Evolutionary conservation across 106 monocot species (phyloP).

Genomic region (Dendrobium huoshanense): DNA sequence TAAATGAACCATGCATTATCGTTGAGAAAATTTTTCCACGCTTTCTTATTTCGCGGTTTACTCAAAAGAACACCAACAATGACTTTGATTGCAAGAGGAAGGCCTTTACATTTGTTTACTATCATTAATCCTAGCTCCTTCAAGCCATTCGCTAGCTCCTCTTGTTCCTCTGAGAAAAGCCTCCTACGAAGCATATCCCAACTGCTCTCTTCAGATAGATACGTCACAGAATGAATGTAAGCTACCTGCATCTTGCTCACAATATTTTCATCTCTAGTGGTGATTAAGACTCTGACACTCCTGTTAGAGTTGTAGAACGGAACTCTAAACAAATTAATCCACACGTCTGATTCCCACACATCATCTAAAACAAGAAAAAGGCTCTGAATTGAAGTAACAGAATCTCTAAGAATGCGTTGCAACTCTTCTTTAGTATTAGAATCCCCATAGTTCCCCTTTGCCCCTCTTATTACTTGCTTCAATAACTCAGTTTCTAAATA

Average conservation of each 20-base stretch:
- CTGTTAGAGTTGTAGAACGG: slow-evolving; percentile 12
- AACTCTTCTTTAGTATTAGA: no score
- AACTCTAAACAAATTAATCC: slow-evolving; percentile 25
- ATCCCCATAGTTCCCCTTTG: no score
- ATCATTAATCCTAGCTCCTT: no score
- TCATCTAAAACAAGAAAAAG: no score
- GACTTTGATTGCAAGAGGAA: neutral
- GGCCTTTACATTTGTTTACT: no score
- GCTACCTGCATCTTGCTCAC: slow-evolving; percentile 12
- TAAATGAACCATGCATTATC: neutral
- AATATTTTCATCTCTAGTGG: neutral
- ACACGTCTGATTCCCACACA: slow-evolving; percentile 8
- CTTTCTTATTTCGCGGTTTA: slow-evolving; percentile 6
- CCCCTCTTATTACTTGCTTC: no score
- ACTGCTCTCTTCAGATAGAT: slow-evolving; percentile 27
- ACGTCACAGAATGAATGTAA: slow-evolving; percentile 20
- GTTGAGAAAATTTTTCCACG: slow-evolving; percentile 25
- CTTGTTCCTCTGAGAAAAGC: no score
- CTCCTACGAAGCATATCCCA: slow-evolving; percentile 1
- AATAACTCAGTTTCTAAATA: no score
- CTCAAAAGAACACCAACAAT: slow-evolving; percentile 28
- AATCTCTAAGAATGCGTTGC: no score
- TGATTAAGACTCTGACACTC: slow-evolving; percentile 21
- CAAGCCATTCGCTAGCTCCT: no score
- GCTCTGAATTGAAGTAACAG: no score